These are phyloP conservation scores for Physcomitrellopsis africana DNA, from an alignment of 225 moss, liverwort and hornwort genomes.

Conservation along the genomic window DNA sequence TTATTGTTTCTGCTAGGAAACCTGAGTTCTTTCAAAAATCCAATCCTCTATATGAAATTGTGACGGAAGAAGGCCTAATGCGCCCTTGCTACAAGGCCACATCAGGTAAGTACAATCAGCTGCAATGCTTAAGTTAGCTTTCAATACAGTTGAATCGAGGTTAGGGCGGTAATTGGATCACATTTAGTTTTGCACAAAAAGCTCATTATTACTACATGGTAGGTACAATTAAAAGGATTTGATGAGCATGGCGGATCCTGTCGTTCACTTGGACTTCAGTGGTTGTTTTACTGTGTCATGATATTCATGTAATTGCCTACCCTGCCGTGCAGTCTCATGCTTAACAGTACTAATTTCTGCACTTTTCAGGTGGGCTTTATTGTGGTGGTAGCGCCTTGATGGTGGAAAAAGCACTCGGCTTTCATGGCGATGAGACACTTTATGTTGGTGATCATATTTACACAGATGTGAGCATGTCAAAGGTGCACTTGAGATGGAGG, in stretches of 20 bases:
- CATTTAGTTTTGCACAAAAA: conserved; percentile 11
- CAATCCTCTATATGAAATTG: conserved; percentile 87
- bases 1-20: conserved; percentile 89
- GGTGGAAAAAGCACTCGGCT: conserved; percentile 90
- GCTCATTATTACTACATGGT: background rate
- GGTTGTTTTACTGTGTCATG: background rate
- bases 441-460: conserved; percentile 95
- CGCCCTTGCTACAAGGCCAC: conserved; percentile 87
- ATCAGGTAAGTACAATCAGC: conserved; percentile 54
- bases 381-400: conserved; percentile 90
- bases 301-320: conserved; percentile 12
- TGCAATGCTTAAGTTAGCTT: conserved; percentile 18
- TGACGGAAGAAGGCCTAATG: conserved; percentile 91
- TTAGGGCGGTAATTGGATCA: conserved; percentile 4
- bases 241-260: background rate
- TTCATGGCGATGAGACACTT: conserved; percentile 91
- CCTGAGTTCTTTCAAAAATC: conserved; percentile 91
- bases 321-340: background rate
- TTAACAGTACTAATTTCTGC: conserved; percentile 22
- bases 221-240: background rate
- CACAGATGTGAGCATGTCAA: conserved; percentile 94
- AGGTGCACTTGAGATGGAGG: conserved; percentile 91
- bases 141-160: conserved; percentile 12
- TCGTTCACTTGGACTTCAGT: conserved; percentile 8
- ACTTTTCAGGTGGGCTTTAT: conserved; percentile 77